These are phyloP conservation scores for Aspergillus flavus DNA, from an alignment of 2,329 filamentous ascomycete genomes.

Conservation along the genomic window DNA sequence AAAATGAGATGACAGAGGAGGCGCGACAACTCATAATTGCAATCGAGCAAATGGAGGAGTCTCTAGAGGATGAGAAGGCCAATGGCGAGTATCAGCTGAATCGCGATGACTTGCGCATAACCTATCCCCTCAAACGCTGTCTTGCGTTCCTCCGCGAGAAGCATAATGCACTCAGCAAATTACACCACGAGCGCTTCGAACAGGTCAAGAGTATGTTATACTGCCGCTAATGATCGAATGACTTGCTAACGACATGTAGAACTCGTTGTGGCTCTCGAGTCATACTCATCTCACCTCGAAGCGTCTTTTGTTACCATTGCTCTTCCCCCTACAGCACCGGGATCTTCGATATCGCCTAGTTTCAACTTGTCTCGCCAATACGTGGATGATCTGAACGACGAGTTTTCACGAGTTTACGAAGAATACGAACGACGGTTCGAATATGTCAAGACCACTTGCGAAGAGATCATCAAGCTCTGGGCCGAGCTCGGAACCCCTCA, in stretches of 20 bases:
- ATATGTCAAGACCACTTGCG: slow-evolving; percentile 71
- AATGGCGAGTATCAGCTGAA: slow-evolving; percentile 67
- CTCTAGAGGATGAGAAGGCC: slow-evolving; percentile 74
- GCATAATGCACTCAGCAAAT: slow-evolving; percentile 73
- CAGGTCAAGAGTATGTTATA: slow-evolving; percentile 81
- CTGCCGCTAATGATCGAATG: neutral
- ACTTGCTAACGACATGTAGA: slow-evolving; percentile 57
- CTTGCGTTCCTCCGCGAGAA: slow-evolving; percentile 82
- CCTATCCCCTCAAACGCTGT: slow-evolving; percentile 80
- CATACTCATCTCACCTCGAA: slow-evolving; percentile 95
- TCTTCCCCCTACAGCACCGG: slow-evolving; percentile 78
- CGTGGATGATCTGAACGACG: slow-evolving; percentile 79
- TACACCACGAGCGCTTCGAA: slow-evolving; percentile 90
- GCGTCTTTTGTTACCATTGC: slow-evolving; percentile 81
- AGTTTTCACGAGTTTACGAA: slow-evolving; percentile 94
- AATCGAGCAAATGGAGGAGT: slow-evolving; percentile 92
- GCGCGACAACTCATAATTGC: slow-evolving; percentile 80
- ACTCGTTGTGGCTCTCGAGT: slow-evolving; percentile 89
- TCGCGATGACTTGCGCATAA: slow-evolving; percentile 71
- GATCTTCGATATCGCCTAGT: slow-evolving; percentile 73
- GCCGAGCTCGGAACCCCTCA: slow-evolving; percentile 93
- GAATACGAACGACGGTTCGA: slow-evolving; percentile 86
- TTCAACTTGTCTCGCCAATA: slow-evolving; percentile 95
- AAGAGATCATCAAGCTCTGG: slow-evolving; percentile 93
- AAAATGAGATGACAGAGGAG: slow-evolving; percentile 87